phyloP scores from a whole-genome alignment of 495 filamentous ascomycete species.

The Staphylotrichum longicolle region DNA sequence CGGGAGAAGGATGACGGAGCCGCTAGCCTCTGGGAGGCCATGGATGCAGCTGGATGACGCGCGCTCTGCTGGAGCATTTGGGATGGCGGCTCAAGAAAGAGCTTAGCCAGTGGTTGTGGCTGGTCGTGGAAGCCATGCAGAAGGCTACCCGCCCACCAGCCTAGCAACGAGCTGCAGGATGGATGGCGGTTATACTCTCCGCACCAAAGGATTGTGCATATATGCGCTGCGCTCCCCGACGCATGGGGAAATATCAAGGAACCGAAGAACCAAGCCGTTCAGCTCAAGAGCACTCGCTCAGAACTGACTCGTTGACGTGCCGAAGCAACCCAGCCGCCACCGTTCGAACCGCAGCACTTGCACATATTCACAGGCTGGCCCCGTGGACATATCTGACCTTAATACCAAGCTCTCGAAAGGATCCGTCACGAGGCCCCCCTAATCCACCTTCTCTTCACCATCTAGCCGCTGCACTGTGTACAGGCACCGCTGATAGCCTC shows the following conservation, averaged over 20 bases:
- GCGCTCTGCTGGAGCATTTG: slow-evolving; percentile 16
- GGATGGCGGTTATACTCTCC: background rate
- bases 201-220: background rate
- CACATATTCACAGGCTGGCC: slow-evolving; percentile 13
- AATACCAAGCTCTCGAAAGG: background rate
- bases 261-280: background rate
- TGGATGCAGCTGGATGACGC: slow-evolving; percentile 17
- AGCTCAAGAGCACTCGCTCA: background rate
- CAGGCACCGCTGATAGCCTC: too few species aligned
- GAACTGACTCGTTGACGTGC: background rate
- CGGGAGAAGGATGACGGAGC: slow-evolving; percentile 1
- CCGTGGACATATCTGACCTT: slow-evolving; percentile 10
- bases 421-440: too few species aligned
- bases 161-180: background rate
- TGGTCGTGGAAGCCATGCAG: slow-evolving; percentile 12
- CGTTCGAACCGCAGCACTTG: background rate
- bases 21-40: background rate
- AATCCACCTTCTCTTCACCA: too few species aligned
- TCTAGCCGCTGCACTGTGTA: too few species aligned
- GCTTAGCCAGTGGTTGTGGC: slow-evolving; percentile 11
- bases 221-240: slow-evolving; percentile 4
- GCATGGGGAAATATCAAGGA: background rate
- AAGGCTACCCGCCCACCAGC: slow-evolving; percentile 14
- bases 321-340: too few species aligned
- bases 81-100: slow-evolving; percentile 2